Conservation (phyloP, 495 filamentous ascomycete species). For the Hypoxylon lienhwacheense region DNA sequence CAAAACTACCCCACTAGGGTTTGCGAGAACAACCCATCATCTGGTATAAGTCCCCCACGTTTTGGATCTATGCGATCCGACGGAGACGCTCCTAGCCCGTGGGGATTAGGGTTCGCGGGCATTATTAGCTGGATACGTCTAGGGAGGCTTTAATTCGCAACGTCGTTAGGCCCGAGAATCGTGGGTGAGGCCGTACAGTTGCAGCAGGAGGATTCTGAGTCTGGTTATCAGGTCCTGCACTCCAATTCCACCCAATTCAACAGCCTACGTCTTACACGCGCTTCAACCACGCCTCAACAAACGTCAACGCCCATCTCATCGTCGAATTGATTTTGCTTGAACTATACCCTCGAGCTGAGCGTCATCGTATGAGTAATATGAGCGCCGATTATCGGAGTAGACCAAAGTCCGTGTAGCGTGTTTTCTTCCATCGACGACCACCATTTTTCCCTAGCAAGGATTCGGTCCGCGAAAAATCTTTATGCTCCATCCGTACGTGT, state of each 20-base stretch:
- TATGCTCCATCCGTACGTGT: conserved; percentile 12
- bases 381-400: conserved; percentile 28
- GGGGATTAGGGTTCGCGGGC: conserved; percentile 26
- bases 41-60: conserved; percentile 44
- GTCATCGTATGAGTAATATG: conserved; percentile 12
- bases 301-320: conserved; percentile 12
- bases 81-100: conserved; percentile 18
- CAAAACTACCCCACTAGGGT: conserved; percentile 38
- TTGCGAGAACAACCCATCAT: conserved; percentile 32
- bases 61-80: conserved; percentile 36
- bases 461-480: conserved; percentile 21
- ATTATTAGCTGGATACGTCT: conserved; percentile 8
- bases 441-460: conserved; percentile 7
- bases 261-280: conserved; percentile 13
- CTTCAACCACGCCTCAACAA: conserved; percentile 5
- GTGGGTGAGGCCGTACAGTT: conserved; percentile 8
- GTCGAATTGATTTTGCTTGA: conserved; percentile 13
- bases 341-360: conserved; percentile 13
- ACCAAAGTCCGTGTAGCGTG: neutral
- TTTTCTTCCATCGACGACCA: conserved; percentile 14
- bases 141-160: neutral
- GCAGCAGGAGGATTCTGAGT: conserved; percentile 8
- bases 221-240: conserved; percentile 19
- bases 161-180: neutral
- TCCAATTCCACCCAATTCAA: conserved; percentile 21